Evolutionary conservation across 2,329 filamentous ascomycete species (phyloP).

Genomic region (Fusarium nisikadoi): DNA sequence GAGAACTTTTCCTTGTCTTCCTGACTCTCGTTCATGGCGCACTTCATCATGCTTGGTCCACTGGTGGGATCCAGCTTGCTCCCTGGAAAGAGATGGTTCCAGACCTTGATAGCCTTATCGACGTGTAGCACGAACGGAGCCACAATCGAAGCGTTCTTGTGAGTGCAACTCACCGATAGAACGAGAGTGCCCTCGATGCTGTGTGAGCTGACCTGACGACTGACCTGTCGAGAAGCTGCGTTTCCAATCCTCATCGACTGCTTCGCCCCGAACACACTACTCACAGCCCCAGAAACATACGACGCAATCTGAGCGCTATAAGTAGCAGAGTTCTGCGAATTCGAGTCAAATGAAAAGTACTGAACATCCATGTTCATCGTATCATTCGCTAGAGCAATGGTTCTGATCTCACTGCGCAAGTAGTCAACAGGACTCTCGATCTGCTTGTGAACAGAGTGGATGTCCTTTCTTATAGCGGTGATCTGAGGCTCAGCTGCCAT

Average conservation of each 20-base stretch:
- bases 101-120: conserved; percentile 31
- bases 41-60: background rate
- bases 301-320: background rate
- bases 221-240: background rate
- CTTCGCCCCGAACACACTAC: background rate
- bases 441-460: background rate
- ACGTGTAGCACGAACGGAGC: conserved; percentile 24
- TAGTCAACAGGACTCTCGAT: conserved; percentile 30
- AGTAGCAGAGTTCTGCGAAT: background rate
- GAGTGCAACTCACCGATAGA: conserved; percentile 17
- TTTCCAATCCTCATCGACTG: background rate
- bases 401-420: conserved; percentile 17
- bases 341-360: conserved; percentile 16
- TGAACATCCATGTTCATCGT: conserved; percentile 33
- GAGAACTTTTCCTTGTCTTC: background rate
- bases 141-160: conserved; percentile 29
- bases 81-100: conserved; percentile 10
- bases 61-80: background rate
- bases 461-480: background rate
- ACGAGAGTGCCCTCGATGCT: conserved; percentile 20
- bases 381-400: conserved; percentile 17
- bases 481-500: background rate
- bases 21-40: background rate
- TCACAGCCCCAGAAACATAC: background rate
- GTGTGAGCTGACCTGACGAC: background rate